A percentile compares a stretch with the other conserved stretches of the same genome.
These are phyloP conservation scores for Cyberlindnera subsufficiens DNA, from an alignment of 805 yeast species.

Conservation along the genomic window DNA sequence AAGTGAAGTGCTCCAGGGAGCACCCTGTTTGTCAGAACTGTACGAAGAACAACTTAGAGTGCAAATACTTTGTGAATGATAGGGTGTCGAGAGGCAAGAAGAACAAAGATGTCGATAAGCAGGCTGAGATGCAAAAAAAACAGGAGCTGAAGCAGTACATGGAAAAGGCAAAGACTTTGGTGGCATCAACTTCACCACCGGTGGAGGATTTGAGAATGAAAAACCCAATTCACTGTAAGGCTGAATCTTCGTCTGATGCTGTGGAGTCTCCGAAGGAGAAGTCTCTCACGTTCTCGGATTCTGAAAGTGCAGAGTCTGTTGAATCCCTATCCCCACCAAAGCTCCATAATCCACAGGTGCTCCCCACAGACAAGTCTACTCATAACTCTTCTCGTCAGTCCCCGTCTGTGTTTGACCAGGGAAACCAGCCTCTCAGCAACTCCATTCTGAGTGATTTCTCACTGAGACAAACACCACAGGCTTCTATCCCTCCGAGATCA, in stretches of 20 bases:
- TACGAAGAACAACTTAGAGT: conserved; percentile 37
- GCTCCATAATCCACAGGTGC: conserved; percentile 19
- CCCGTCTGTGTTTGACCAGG: not conserved
- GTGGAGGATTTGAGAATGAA: not conserved
- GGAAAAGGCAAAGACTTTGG: conserved; percentile 17
- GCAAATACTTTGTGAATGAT: conserved; percentile 55
- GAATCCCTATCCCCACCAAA: conserved; percentile 25
- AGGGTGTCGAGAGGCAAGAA: conserved; percentile 34
- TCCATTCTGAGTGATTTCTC: conserved; percentile 19
- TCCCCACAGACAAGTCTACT: conserved; percentile 18
- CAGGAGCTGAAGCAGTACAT: conserved; percentile 20
- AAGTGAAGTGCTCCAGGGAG: conserved; percentile 49
- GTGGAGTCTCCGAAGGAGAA: conserved; percentile 18
- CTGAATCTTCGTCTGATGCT: conserved; percentile 10
- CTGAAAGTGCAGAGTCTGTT: conserved; percentile 20
- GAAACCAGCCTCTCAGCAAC: conserved; percentile 10
- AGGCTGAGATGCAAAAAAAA: conserved; percentile 18
- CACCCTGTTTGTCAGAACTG: conserved; percentile 49
- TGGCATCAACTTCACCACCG: conserved; percentile 1
- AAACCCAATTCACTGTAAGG: conserved; percentile 2
- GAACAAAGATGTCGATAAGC: conserved; percentile 19
- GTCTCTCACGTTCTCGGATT: conserved; percentile 19
- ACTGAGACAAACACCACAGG: conserved; percentile 17
- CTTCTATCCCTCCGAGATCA: conserved; percentile 13
- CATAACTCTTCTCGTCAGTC: not conserved